These are phyloP conservation scores for Areca catechu DNA, from an alignment of 176 grass and related monocot species.

Conservation along the genomic window DNA sequence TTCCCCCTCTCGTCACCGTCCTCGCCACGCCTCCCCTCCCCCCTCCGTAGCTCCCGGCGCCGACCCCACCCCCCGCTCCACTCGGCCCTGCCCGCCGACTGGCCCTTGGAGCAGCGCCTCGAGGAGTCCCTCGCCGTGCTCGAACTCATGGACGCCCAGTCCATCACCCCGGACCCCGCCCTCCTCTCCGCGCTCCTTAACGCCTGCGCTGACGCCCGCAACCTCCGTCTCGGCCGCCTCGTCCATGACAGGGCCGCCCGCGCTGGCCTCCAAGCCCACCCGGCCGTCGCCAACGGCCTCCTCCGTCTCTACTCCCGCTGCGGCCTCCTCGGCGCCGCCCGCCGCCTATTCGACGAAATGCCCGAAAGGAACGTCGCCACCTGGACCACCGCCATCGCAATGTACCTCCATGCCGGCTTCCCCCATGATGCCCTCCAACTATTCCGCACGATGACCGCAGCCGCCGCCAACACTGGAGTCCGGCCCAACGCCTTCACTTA, in stretches of 20 bases:
- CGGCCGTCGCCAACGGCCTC: constrained; percentile 1
- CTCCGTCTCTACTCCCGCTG: constrained; percentile 10
- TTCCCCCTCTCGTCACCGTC: neutral
- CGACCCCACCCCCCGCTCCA: neutral
- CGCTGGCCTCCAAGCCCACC: constrained; percentile 3
- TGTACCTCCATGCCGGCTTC: constrained; percentile 17
- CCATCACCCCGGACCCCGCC: constrained; percentile 12
- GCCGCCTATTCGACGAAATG: constrained; percentile 16
- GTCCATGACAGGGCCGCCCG: constrained; percentile 8
- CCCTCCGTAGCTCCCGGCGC: neutral
- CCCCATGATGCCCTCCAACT: constrained; percentile 10
- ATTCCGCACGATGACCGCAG: constrained; percentile 1
- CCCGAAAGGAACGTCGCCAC: constrained; percentile 1
- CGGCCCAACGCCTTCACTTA: constrained; percentile 22
- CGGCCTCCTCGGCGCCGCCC: constrained; percentile 5
- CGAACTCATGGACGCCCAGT: constrained; percentile 18
- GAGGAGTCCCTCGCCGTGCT: constrained; percentile 16
- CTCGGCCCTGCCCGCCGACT: neutral
- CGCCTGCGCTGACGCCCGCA: constrained; percentile 13
- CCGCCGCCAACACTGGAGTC: neutral
- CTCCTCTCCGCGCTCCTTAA: constrained; percentile 16
- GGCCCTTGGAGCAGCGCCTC: constrained; percentile 15
- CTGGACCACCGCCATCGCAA: constrained; percentile 20
- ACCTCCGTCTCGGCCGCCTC: constrained; percentile 11
- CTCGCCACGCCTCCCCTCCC: neutral